These are phyloP conservation scores for Fusarium sp. DNA, from an alignment of 2,329 filamentous ascomycete species.

Conservation along the genomic window DNA sequence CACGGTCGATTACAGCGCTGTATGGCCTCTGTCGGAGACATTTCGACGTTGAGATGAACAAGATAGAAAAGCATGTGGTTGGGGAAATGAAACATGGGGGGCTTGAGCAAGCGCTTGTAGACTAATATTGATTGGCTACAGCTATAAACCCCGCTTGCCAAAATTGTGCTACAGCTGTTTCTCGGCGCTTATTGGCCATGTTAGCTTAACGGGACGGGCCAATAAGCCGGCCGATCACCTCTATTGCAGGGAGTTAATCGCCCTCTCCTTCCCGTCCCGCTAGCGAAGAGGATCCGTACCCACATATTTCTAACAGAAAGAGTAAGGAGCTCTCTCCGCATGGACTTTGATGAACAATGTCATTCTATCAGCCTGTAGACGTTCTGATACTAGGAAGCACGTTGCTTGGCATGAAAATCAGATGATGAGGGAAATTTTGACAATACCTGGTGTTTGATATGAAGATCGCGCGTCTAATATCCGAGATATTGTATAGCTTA, in stretches of 20 bases:
- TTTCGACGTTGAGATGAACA: constrained; percentile 23
- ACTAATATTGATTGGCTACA: constrained; percentile 15
- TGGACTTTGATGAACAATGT: not conserved
- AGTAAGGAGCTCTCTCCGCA: constrained; percentile 10
- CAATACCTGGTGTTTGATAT: not conserved
- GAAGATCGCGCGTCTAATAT: not conserved
- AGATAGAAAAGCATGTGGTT: constrained; percentile 45
- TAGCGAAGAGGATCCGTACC: constrained; percentile 26
- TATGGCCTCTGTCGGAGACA: not conserved
- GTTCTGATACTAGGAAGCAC: constrained; percentile 1
- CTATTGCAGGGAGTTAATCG: constrained; percentile 48
- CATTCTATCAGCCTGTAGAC: constrained; percentile 15
- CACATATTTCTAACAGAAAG: constrained; percentile 21
- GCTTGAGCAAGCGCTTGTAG: constrained; percentile 24
- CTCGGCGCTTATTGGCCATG: constrained; percentile 49
- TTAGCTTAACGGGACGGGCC: constrained; percentile 37
- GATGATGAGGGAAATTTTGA: constrained; percentile 12
- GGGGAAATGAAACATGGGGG: constrained; percentile 40
- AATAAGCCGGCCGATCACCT: constrained; percentile 48
- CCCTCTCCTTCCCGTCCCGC: constrained; percentile 42
- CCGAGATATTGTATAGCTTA: not conserved
- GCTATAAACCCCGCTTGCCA: constrained; percentile 9
- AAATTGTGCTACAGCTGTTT: constrained; percentile 42
- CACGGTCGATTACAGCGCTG: not conserved
- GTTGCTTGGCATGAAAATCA: constrained; percentile 8